Evolutionary conservation across 441 rosid species (phyloP), one percentile per base, ranked within the genome.

Genomic region (Arabidopsis lyrata): DNA sequence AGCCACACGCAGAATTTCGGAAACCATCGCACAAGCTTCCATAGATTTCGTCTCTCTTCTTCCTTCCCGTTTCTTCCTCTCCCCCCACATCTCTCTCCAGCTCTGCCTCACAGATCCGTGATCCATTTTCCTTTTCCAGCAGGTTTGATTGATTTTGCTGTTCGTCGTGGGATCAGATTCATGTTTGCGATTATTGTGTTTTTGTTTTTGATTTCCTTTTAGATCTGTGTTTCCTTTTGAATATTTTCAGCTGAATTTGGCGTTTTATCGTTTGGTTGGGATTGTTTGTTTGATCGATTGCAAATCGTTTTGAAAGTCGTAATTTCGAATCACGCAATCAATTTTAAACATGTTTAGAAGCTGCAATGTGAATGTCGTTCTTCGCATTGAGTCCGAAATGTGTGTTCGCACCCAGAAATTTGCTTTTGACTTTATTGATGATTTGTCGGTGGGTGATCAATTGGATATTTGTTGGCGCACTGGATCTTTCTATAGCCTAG

Each of bases 141-240:
- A 73, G 82, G 76, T 76, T 68, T 45, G 67, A 60, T 70, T 55
- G 62, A 60, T 70, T 47, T 58, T 58, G 31, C 4, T 42, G 20
- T 54, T 44, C 14, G n/a, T 69, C 55, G 11, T 45, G 38, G 42
- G 49, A 61, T 77, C 66, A 41, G 84, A 78, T 78, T 79, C 78
- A 36, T 47, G 65, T 74, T 35, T 53, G 10, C 24, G 35, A 13
- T 10, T 2, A 5, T 74, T 20, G 15, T 20, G n/a, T 66, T 47
- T 52, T 27, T 8, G 4, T 29, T 60, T 60, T 38, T 45, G 54
- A 14, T 56, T 20, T 20, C 47, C 16, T 15, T 27, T 11, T 32
- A 42, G 77, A 61, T 69, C 58, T 54, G 16, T 44, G 64, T 41
- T 20, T 48, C 20, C 41, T 55, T 0, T 68, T 48, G 32, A 14